phyloP scores from a whole-genome alignment of 176 grass and related monocot genomes.

The Juncus effusus region DNA sequence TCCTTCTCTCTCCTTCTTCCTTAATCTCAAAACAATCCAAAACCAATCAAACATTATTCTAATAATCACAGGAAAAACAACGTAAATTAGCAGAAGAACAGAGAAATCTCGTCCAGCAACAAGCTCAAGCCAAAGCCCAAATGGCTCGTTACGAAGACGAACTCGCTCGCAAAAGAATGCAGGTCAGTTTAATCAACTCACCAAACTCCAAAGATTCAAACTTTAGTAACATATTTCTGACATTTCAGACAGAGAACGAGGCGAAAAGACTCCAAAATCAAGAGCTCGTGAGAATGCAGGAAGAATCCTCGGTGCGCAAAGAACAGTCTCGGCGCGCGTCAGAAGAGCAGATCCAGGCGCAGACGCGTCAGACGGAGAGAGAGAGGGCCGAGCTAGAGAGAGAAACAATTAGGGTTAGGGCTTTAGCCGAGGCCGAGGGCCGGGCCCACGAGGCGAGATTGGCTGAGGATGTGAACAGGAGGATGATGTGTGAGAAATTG shows the following conservation, averaged over 20 bases:
- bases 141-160: conserved; percentile 77
- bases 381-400: conserved; percentile 48
- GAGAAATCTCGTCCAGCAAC: conserved; percentile 51
- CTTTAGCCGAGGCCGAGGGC: conserved; percentile 50
- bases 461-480: conserved; percentile 51
- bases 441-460: conserved; percentile 33
- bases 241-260: conserved; percentile 60
- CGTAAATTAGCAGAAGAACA: conserved; percentile 66
- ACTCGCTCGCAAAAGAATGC: conserved; percentile 78
- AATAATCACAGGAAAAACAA: conserved; percentile 46
- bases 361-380: conserved; percentile 45
- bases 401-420: conserved; percentile 34
- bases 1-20: not conserved
- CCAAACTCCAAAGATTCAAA: too few relatives aligned
- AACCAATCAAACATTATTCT: not conserved
- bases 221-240: too few relatives aligned
- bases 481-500: conserved; percentile 50
- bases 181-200: conserved; percentile 43
- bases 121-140: conserved; percentile 67
- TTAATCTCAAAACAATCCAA: conserved; percentile 9
- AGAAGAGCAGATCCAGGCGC: conserved; percentile 59
- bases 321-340: conserved; percentile 63
- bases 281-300: conserved; percentile 94
- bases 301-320: conserved; percentile 52
- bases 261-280: conserved; percentile 55